Percentiles rank a stretch among this genome's conserved stretches.
Evolutionary conservation across 1,284 basidiomycete species (phyloP).

Genomic region (Phenoliferia sp.): DNA sequence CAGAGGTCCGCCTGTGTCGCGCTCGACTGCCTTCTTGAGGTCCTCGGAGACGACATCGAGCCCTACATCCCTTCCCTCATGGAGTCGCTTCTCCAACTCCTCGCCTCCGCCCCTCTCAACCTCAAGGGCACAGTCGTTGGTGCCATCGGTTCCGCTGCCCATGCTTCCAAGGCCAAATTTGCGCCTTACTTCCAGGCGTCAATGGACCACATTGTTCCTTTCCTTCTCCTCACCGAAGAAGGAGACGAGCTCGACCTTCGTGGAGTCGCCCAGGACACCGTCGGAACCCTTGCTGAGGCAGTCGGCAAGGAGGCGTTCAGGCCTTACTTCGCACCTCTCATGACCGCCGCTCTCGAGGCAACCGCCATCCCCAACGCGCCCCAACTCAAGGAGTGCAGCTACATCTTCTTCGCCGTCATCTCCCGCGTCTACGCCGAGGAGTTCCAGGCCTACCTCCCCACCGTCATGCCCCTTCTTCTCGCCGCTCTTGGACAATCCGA

Average conservation of each 20-base stretch:
- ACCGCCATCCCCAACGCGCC: slow-evolving; percentile 77
- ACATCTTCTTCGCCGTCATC: slow-evolving; percentile 99
- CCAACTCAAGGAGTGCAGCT: slow-evolving; percentile 88
- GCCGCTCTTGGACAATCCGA: slow-evolving; percentile 73
- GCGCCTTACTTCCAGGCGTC: slow-evolving; percentile 91
- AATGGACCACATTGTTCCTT: slow-evolving; percentile 80
- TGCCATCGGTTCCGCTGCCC: slow-evolving; percentile 95
- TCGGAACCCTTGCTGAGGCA: slow-evolving; percentile 96
- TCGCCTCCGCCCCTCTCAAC: slow-evolving; percentile 76
- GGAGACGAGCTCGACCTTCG: slow-evolving; percentile 85
- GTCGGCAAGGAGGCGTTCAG: slow-evolving; percentile 92
- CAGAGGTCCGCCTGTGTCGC: slow-evolving; percentile 92
- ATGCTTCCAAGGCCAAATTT: slow-evolving; percentile 92
- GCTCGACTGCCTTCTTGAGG: slow-evolving; percentile 93
- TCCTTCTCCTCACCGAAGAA: slow-evolving; percentile 78
- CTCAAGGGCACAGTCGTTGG: slow-evolving; percentile 97
- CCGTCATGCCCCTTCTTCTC: slow-evolving; percentile 81
- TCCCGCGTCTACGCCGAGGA: slow-evolving; percentile 92
- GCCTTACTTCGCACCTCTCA: slow-evolving; percentile 91
- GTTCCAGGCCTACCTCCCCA: slow-evolving; percentile 80
- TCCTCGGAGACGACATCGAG: slow-evolving; percentile 77
- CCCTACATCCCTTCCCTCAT: slow-evolving; percentile 92
- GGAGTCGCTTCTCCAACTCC: slow-evolving; percentile 84
- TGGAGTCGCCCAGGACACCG: slow-evolving; percentile 96
- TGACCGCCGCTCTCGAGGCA: slow-evolving; percentile 91